Percentiles rank a stretch among this genome's conserved stretches.
Evolutionary conservation across 208 protist genomes (phyloP).

Genomic region (Crithidia bombi): DNA sequence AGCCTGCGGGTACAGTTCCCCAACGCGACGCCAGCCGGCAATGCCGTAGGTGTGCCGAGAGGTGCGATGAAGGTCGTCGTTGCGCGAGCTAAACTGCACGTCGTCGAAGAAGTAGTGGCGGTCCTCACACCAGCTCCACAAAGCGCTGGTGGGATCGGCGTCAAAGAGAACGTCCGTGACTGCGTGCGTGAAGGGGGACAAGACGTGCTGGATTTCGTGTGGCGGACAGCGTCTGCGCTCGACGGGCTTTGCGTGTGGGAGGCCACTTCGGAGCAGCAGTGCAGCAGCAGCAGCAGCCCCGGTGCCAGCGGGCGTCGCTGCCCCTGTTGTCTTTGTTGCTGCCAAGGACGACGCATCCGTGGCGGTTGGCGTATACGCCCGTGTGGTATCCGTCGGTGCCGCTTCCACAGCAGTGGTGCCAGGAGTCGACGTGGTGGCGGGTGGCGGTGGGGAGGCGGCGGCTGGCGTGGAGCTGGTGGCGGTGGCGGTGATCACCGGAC

Average conservation of each 20-base stretch:
- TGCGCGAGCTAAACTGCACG: conserved; percentile 66
- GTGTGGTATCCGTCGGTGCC: not conserved
- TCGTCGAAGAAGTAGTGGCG: conserved; percentile 71
- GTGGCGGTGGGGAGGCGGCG: no score
- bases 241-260: not conserved
- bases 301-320: conserved; percentile 3
- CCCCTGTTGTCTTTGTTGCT: not conserved
- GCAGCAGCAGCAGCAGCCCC: conserved; percentile 14
- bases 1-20: conserved; percentile 61
- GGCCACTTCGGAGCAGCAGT: not conserved
- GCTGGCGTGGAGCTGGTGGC: not conserved
- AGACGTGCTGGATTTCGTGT: conserved; percentile 42
- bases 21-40: conserved; percentile 60
- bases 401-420: not conserved
- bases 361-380: no score
- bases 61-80: conserved; percentile 41
- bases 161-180: conserved; percentile 73
- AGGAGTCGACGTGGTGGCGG: not conserved
- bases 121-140: conserved; percentile 51
- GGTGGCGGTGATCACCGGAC: not conserved
- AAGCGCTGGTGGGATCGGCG: conserved; percentile 51
- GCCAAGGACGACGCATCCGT: not conserved
- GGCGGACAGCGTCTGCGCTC: conserved; percentile 34
- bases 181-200: conserved; percentile 35
- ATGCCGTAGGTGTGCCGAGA: conserved; percentile 56